Evolutionary conservation across 1,139 yeast species (phyloP).

Genomic region (Scheffersomyces lignicola): DNA sequence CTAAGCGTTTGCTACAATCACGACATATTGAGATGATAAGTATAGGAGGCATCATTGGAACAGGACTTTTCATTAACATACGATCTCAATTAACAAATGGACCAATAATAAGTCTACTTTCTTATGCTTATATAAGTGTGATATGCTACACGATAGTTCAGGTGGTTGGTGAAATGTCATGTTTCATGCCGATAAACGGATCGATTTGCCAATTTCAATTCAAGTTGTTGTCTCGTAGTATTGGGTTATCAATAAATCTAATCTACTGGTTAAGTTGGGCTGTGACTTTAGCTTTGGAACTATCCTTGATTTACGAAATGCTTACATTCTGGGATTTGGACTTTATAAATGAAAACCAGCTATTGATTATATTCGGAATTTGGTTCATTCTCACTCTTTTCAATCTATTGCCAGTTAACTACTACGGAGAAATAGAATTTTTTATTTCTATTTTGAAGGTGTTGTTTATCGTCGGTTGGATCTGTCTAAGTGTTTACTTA

Average conservation of each 20-base stretch:
- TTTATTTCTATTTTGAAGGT: constrained; percentile 21
- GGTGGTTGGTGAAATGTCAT: constrained; percentile 22
- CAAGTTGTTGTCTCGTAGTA: constrained; percentile 17
- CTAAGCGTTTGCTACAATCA: constrained; percentile 17
- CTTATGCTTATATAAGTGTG: constrained; percentile 18
- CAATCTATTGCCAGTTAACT: constrained; percentile 23
- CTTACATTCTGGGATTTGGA: constrained; percentile 15
- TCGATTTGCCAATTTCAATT: constrained; percentile 23
- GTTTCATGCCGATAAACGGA: constrained; percentile 20
- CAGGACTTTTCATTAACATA: constrained; percentile 27
- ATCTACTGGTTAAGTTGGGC: constrained; percentile 30
- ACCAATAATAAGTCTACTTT: constrained; percentile 19
- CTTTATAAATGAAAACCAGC: constrained; percentile 10
- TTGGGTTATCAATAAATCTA: constrained; percentile 21
- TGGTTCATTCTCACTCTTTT: constrained; percentile 18
- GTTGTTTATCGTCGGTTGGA: constrained; percentile 19
- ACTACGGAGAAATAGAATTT: constrained; percentile 24
- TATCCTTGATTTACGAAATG: constrained; percentile 19
- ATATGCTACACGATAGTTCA: constrained; percentile 18
- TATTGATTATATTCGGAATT: constrained; percentile 11
- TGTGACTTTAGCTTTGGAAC: constrained; percentile 25
- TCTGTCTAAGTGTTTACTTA: constrained; percentile 7
- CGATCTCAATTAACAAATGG: constrained; percentile 18
- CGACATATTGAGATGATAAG: constrained; percentile 23
- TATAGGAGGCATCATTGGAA: constrained; percentile 29